Percentiles rank a stretch among this genome's conserved stretches.
Conservation (phyloP, 345 rosid genomes). For the Hibiscus tridactylites region DNA sequence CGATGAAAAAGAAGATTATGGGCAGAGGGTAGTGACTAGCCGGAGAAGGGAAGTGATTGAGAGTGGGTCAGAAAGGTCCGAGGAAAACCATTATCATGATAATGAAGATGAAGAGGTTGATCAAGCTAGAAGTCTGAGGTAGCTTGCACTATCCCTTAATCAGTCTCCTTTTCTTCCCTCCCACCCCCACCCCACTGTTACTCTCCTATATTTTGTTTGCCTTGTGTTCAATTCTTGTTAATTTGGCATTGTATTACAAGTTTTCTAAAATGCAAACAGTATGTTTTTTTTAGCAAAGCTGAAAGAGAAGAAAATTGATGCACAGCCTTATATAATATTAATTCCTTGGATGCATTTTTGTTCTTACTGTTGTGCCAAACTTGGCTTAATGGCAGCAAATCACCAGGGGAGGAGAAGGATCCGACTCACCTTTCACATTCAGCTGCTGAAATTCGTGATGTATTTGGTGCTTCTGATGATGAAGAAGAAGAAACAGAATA, state of each 20-base stretch:
- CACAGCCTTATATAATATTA: not conserved
- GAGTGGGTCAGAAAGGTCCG: constrained; percentile 87
- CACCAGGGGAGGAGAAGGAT: constrained; percentile 48
- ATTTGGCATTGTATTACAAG: not conserved
- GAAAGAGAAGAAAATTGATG: not conserved
- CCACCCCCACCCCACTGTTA: not conserved
- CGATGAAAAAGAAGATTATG: constrained; percentile 62
- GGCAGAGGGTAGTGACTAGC: constrained; percentile 49
- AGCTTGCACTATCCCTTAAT: not conserved
- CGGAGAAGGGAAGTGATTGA: constrained; percentile 58
- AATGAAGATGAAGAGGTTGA: constrained; percentile 89
- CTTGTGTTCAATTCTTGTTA: not conserved
- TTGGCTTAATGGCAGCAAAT: constrained; percentile 34
- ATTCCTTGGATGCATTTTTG: constrained; percentile 9
- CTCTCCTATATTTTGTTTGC: not conserved
- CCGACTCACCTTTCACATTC: constrained; percentile 47
- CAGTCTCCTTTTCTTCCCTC: not conserved
- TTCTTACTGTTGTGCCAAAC: constrained; percentile 7
- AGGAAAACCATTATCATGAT: constrained; percentile 53
- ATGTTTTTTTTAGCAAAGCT: not conserved
- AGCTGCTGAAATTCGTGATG: constrained; percentile 89
- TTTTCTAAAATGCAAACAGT: not conserved
- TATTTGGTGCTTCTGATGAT: constrained; percentile 84
- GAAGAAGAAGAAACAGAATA: constrained; percentile 52
- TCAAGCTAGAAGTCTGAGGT: constrained; percentile 71